Base-by-base conservation (phyloP, 192 early-diverging fungal species). In the Entomortierella beljakovae region DNA sequence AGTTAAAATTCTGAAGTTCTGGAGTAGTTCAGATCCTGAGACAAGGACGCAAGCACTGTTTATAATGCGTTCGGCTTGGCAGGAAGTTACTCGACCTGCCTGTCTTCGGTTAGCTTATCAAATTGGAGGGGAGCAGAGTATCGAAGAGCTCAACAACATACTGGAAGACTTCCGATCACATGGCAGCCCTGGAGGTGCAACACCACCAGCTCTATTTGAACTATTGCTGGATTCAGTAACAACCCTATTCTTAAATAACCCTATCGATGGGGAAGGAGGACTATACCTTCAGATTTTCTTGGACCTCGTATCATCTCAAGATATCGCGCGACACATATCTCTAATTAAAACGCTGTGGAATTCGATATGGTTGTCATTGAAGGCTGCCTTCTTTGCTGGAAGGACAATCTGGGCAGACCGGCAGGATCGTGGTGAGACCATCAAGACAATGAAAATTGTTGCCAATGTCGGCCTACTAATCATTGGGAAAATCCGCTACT, bases 231-330 rank as follows among this genome's bases (percentile, higher is more conserved):
- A 77, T 15, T 62, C 74, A 22, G 74, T 77, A 20, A 77, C 65
- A 10, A 77, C 55, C 2, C 65, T 77, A 3, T 77, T 77, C 33
- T 37, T 77, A 5, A 77, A 62, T 31, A 77, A 77, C 33, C 40
- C 65, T 1, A 64, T 62, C 8, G 74, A 77, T 37, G 74, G 74
- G 7, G 74, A 77, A 34, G 74, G 74, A 58, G 74, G 74, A 1
- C 74, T 77, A 11, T 77, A 77, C 58, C 65, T 77, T 35, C 66
- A 68, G 18, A 77, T 77, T 35, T 77, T 77, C 34, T 34, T 77
- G 23, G 67, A 57, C 5, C 66, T 77, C 48, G 58, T 66, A 25
- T 77, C 74, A 1, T 77, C 74, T 0, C 61, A 68, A 38, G 74
- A 77, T 15, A 56, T 77, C 6, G 66, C 48, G 23, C 65, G 61